Base-by-base conservation (phyloP, 805 yeast genomes). In the Clavispora asparagi region DNA sequence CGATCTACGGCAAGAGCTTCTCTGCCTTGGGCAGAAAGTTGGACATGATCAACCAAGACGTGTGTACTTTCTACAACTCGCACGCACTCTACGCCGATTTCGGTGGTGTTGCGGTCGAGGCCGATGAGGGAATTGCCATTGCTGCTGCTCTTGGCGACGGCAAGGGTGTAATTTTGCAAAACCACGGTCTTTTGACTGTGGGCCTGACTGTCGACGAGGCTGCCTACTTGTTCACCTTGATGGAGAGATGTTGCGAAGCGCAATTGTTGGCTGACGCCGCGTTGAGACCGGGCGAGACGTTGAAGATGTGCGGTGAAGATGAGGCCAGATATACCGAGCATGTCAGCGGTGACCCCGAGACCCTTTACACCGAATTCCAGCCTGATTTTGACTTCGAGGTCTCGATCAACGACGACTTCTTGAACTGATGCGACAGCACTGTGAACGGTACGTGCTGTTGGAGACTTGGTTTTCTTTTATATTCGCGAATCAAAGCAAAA, bases 11-110 rank as follows among this genome's bases (percentile, higher is more conserved):
- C 47, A 81, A 81, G 58, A 79, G 88, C 1, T 83, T 76, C 61
- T 78, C 85, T 2, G 67, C 82, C 0, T 82, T 83, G 57, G 88
- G 85, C 32, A 72, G 71, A 54, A 82, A 81, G 28, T 68, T 87
- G 52, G 91, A 85, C 49, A 87, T 87, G 94, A 57, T 87, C 50
- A 85, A 82, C 65, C 95, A 87, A 68, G 95, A 87, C 55, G 84
- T 71, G 4, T 85, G 91, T 61, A 67, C 73, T 10, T 79, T 87
- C 55, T 82, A 83, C 71, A 77, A 82, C 31, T 67, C 70, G 41
- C 94, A 85, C 51, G 64, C 82, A 1, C 90, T 87, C 4, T 85
- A 84, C 63, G 48, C 58, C 16, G 78, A 79, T 59, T 86, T 85
- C 62, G 94, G 94, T 28, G 95, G 95, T 35, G 87, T 87, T 46